These are phyloP conservation scores for Ogataea methylovora DNA, from an alignment of 805 yeast species.

Conservation along the genomic window DNA sequence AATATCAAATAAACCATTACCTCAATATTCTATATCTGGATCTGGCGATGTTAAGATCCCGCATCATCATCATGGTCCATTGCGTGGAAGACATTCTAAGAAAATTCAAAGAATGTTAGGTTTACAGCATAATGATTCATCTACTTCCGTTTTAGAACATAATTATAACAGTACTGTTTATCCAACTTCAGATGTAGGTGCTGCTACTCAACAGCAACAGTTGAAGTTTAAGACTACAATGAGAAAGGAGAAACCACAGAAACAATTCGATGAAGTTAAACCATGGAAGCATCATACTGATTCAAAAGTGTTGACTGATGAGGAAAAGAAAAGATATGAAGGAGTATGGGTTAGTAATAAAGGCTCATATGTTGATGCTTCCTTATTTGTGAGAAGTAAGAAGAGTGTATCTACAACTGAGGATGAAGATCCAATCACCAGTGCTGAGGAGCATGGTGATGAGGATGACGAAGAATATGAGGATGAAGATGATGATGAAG, in stretches of 20 bases:
- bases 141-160: constrained; percentile 1
- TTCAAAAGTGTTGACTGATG: constrained; percentile 37
- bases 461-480: constrained; percentile 5
- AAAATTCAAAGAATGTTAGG: constrained; percentile 16
- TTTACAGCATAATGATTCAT: not conserved
- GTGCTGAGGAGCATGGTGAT: not conserved
- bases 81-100: constrained; percentile 15
- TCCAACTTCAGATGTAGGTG: not conserved
- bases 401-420: not conserved
- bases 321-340: constrained; percentile 83
- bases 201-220: constrained; percentile 10
- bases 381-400: not conserved
- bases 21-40: constrained; percentile 14
- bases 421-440: not conserved
- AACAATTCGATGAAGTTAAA: constrained; percentile 71
- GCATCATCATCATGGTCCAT: constrained; percentile 16
- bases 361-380: constrained; percentile 42
- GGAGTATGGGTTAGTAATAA: constrained; percentile 90
- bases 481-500: not conserved
- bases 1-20: constrained; percentile 6
- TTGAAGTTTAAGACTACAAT: constrained; percentile 45
- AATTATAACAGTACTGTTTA: not conserved
- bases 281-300: constrained; percentile 90
- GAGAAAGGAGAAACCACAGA: constrained; percentile 36
- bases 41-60: constrained; percentile 8